phyloP scores from a whole-genome alignment of 208 protist species.

The Leishmania turanica region DNA sequence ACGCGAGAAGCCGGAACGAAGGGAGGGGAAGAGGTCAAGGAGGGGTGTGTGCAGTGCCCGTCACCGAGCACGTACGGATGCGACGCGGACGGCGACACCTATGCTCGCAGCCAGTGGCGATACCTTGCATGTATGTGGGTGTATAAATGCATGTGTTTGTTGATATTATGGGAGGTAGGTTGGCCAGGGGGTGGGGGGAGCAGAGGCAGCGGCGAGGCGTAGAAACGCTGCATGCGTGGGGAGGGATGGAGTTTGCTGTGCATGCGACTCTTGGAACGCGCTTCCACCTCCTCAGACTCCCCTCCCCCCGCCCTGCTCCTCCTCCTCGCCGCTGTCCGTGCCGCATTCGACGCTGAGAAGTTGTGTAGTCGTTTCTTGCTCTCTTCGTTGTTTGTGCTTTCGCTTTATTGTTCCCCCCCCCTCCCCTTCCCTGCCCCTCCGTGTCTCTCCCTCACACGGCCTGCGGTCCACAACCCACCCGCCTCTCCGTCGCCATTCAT shows the following conservation, averaged over 20 bases:
- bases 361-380: not conserved
- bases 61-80: not conserved
- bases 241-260: not conserved
- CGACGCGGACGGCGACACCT: not conserved
- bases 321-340: not conserved
- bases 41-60: not conserved
- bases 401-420: not conserved
- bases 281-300: not conserved
- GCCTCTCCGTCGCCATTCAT: not conserved
- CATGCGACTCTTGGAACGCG: not conserved
- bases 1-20: not conserved
- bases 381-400: not conserved
- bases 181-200: too few relatives aligned
- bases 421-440: not conserved
- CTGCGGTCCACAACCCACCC: not conserved
- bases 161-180: not conserved
- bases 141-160: not conserved
- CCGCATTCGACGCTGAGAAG: not conserved
- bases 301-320: not conserved
- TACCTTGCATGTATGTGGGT: not conserved
- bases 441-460: not conserved
- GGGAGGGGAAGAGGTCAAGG: not conserved
- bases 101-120: not conserved
- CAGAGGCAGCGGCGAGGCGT: not conserved
- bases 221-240: not conserved